phyloP scores from a whole-genome alignment of 306 rosid species.

The Sphenostylis stenocarpa region DNA sequence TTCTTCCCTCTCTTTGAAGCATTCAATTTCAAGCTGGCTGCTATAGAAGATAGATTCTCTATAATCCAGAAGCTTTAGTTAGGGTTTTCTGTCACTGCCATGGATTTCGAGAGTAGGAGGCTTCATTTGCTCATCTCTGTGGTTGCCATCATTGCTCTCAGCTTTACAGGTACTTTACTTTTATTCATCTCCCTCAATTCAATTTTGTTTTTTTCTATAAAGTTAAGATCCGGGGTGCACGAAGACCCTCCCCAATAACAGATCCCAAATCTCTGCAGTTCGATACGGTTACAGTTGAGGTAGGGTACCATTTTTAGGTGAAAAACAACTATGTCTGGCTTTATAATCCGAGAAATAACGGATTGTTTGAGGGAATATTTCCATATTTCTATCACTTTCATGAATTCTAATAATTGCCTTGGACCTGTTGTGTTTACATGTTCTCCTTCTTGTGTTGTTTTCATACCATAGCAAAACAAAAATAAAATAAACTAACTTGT shows the following conservation, averaged over 20 bases:
- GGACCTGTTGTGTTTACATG: background rate
- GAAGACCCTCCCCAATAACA: background rate
- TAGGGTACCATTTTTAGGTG: background rate
- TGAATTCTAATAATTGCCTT: background rate
- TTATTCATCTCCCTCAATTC: background rate
- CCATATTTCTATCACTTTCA: background rate
- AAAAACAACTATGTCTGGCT: background rate
- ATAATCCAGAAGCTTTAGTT: background rate
- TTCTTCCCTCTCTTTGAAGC: conserved; percentile 25
- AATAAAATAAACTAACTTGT: background rate
- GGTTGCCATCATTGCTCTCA: conserved; percentile 56
- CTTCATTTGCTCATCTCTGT: conserved; percentile 45
- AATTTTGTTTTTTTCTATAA: background rate
- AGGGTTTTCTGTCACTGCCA: conserved; percentile 16
- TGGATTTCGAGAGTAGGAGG: conserved; percentile 64
- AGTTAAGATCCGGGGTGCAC: background rate
- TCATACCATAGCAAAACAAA: background rate
- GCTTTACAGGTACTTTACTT: conserved; percentile 60
- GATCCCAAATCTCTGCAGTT: conserved; percentile 7
- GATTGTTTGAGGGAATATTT: background rate
- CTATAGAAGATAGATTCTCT: background rate
- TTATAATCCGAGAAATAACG: background rate
- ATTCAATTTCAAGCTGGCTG: background rate
- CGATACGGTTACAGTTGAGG: background rate
- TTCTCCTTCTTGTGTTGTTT: background rate